Percentiles rank a stretch among this genome's conserved stretches.
These are phyloP conservation scores for Boletus sp. DNA, from an alignment of 1,284 basidiomycete genomes.

Conservation along the genomic window DNA sequence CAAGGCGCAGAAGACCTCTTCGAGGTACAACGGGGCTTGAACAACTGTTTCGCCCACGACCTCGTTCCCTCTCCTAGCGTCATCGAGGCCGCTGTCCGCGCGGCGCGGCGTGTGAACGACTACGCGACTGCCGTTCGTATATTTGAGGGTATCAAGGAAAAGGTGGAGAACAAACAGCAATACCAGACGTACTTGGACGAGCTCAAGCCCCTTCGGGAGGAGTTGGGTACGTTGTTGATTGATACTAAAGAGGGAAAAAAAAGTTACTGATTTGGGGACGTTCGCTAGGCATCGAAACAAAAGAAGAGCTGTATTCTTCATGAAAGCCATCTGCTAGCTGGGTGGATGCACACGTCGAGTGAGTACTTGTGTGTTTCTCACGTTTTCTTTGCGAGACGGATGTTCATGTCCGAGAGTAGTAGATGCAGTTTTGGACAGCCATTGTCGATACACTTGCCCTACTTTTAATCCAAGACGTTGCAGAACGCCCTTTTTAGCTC, in stretches of 20 bases:
- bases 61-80: conserved; percentile 90
- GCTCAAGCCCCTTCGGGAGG: conserved; percentile 79
- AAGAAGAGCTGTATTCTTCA: conserved; percentile 43
- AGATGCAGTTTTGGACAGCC: conserved; percentile 26
- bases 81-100: conserved; percentile 86
- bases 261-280: conserved; percentile 1
- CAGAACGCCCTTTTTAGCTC: background rate
- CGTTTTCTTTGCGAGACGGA: background rate
- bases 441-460: conserved; percentile 19
- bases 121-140: conserved; percentile 95
- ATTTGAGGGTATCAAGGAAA: conserved; percentile 89
- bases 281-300: conserved; percentile 38
- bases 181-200: conserved; percentile 89
- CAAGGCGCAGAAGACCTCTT: conserved; percentile 91
- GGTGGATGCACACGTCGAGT: conserved; percentile 19
- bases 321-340: conserved; percentile 17
- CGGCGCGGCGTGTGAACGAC: conserved; percentile 91
- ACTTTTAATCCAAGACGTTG: conserved; percentile 22
- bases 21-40: conserved; percentile 95
- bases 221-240: conserved; percentile 69
- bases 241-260: background rate
- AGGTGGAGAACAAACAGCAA: conserved; percentile 93
- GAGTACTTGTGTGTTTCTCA: conserved; percentile 3
- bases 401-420: conserved; percentile 20
- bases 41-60: conserved; percentile 99